Conservation (phyloP, 257 asterid species). For the Ehretia macrophylla region DNA sequence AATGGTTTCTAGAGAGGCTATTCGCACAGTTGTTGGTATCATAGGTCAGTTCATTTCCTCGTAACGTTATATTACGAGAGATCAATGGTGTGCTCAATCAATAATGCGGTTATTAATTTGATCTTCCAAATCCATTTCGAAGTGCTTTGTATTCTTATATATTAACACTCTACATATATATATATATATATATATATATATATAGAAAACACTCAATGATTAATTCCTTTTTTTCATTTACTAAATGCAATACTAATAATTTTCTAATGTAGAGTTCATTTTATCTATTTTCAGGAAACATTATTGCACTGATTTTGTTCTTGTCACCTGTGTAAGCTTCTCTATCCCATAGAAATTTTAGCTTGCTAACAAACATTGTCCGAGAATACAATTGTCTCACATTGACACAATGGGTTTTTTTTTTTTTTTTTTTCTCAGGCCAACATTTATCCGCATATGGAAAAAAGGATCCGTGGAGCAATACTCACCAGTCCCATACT, state of each 20-base stretch:
- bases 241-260: neutral
- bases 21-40: constrained; percentile 58
- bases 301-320: constrained; percentile 58
- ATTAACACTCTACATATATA: no score
- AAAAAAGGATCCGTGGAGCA: constrained; percentile 71
- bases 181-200: no score
- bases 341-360: neutral
- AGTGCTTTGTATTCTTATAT: no score
- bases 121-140: no score
- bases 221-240: neutral
- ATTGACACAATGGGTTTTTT: neutral
- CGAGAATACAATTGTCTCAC: neutral
- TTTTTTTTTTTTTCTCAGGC: constrained; percentile 38
- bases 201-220: neutral
- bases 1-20: constrained; percentile 46
- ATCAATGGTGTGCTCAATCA: no score
- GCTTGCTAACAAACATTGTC: neutral
- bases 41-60: constrained; percentile 35
- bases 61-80: neutral
- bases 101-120: no score
- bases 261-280: neutral
- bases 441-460: constrained; percentile 60
- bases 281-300: constrained; percentile 56
- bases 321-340: constrained; percentile 72
- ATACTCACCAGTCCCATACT: constrained; percentile 72